These are phyloP conservation scores for Coniella vitis DNA, from an alignment of 2,329 filamentous ascomycete species.

Conservation along the genomic window DNA sequence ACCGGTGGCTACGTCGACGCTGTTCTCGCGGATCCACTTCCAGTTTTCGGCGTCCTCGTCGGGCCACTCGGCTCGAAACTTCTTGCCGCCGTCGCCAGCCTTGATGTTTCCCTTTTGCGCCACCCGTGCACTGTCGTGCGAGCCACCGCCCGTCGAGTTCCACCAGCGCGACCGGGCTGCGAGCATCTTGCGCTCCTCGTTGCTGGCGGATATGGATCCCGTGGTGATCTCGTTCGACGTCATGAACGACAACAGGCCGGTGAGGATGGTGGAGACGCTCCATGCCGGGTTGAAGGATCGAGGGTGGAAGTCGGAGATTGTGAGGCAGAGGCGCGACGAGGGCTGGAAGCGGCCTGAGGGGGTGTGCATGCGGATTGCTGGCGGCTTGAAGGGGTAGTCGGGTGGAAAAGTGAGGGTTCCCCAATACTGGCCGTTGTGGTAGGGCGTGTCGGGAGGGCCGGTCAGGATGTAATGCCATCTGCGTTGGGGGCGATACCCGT, in stretches of 20 bases:
- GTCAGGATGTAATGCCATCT: conserved; percentile 96
- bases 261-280: conserved; percentile 95
- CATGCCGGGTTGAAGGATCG: conserved; percentile 98
- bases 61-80: conserved; percentile 85
- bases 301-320: conserved; percentile 95
- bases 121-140: conserved; percentile 46
- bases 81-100: conserved; percentile 84
- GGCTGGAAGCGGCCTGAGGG: conserved; percentile 93
- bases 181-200: conserved; percentile 70
- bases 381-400: conserved; percentile 95
- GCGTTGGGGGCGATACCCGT: conserved; percentile 14
- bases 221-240: conserved; percentile 98
- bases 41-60: conserved; percentile 85
- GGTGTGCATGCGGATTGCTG: conserved; percentile 98
- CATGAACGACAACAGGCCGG: conserved; percentile 94
- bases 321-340: conserved; percentile 84
- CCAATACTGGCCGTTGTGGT: conserved; percentile 96
- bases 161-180: conserved; percentile 83
- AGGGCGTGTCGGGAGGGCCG: conserved; percentile 88
- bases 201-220: conserved; percentile 71
- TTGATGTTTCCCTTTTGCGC: conserved; percentile 68
- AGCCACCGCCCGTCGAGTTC: conserved; percentile 90
- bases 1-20: conserved; percentile 72
- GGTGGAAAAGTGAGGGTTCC: conserved; percentile 91
- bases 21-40: conserved; percentile 81